phyloP scores from a whole-genome alignment of 169 alveolate genomes.

The Besnoitia besnoiti region DNA sequence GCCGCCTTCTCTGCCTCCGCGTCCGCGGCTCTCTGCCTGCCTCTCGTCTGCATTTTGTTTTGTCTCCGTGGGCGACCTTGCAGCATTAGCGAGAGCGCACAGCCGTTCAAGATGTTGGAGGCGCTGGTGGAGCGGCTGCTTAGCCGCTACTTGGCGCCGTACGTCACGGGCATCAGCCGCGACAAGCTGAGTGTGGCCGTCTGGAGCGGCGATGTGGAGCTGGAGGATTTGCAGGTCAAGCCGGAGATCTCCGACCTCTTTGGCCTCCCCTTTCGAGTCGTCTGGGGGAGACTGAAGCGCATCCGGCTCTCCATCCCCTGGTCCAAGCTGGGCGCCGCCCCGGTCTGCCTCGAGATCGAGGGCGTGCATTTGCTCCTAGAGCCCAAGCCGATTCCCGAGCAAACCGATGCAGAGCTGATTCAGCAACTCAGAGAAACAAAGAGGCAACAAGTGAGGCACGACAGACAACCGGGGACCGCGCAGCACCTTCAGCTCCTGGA shows the following conservation, averaged over 20 bases:
- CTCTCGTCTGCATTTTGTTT: background rate
- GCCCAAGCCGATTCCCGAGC: constrained; percentile 72
- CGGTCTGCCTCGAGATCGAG: constrained; percentile 81
- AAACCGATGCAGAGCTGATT: constrained; percentile 79
- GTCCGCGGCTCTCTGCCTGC: background rate
- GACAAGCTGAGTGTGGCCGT: constrained; percentile 85
- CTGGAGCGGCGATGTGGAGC: constrained; percentile 86
- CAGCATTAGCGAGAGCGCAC: too few species aligned
- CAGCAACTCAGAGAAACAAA: constrained; percentile 76
- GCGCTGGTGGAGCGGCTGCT: constrained; percentile 84
- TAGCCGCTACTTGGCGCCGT: constrained; percentile 86
- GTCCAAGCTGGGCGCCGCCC: constrained; percentile 82
- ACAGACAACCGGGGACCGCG: too few species aligned
- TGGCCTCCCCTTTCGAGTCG: constrained; percentile 76
- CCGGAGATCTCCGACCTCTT: constrained; percentile 81
- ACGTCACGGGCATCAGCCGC: constrained; percentile 83
- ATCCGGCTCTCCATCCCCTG: constrained; percentile 83
- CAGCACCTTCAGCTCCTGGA: too few species aligned
- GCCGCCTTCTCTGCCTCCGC: too few species aligned
- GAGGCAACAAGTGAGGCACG: constrained; percentile 62
- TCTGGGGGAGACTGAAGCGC: constrained; percentile 82
- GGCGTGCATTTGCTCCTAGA: constrained; percentile 80
- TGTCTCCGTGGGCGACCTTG: too few species aligned
- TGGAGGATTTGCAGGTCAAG: constrained; percentile 81
- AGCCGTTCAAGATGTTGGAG: constrained; percentile 84